phyloP scores from a whole-genome alignment of 768 basidiomycete genomes.

The Rhizopogon sp. region DNA sequence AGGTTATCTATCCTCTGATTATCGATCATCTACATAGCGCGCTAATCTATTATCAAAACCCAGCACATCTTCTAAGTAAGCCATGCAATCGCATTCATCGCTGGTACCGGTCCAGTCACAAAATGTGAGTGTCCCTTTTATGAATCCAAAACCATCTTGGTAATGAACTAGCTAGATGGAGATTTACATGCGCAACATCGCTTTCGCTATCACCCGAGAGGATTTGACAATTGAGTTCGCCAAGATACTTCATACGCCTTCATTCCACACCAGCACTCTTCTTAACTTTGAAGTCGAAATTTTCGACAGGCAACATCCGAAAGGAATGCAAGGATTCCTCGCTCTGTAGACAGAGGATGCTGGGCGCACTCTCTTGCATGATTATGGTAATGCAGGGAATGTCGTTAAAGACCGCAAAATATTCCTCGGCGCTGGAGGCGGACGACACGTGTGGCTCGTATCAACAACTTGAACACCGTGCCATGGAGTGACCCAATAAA shows the following conservation, averaged over 20 bases:
- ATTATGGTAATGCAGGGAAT: slow-evolving; percentile 23
- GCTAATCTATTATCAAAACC: background rate
- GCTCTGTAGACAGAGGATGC: slow-evolving; percentile 18
- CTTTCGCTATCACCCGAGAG: slow-evolving; percentile 21
- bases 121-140: slow-evolving; percentile 14
- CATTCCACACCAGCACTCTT: slow-evolving; percentile 20
- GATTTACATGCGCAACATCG: slow-evolving; percentile 27
- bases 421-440: slow-evolving; percentile 12
- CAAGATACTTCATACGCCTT: slow-evolving; percentile 27
- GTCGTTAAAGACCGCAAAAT: slow-evolving; percentile 19
- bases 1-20: slow-evolving; percentile 8
- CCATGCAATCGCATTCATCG: background rate
- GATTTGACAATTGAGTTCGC: slow-evolving; percentile 30
- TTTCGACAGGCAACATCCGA: slow-evolving; percentile 15
- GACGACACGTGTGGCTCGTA: slow-evolving; percentile 11
- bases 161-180: slow-evolving; percentile 21
- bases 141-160: background rate
- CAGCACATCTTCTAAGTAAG: background rate
- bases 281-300: slow-evolving; percentile 30
- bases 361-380: slow-evolving; percentile 20
- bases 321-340: slow-evolving; percentile 25
- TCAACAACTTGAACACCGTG: slow-evolving; percentile 21
- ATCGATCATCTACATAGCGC: background rate
- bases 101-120: background rate
- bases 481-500: slow-evolving; percentile 27